Evolutionary conservation across 2,329 filamentous ascomycete genomes (phyloP), one percentile per base, ranked within the genome.

Genomic region (Byssochlamys sp.): DNA sequence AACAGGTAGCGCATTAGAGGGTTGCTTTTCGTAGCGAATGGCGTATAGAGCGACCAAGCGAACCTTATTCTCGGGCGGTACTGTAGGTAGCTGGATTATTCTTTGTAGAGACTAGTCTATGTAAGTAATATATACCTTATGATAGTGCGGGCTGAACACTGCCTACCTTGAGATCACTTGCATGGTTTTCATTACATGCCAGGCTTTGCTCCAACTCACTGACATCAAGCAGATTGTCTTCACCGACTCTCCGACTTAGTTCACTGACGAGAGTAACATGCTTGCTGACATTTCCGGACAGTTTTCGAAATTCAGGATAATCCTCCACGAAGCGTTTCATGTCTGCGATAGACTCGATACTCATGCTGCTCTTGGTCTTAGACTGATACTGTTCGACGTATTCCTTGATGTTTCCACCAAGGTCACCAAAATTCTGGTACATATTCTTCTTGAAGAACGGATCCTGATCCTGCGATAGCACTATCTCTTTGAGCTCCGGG

Each of bases 281-380:
- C 71, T 99, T 99, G 76, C 91, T 97, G 56, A 99, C 94, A 65
- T 99, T 99, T 39, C 94, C 91, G 1, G 94, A 96, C 1, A 99
- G 83, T 68, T 96, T 95, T 58, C 94, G 86, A 73, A 99, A 99
- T 71, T 99, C 94, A 1, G 94, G 94, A 69, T 97, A 99, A 68
- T 99, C 94, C 73, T 99, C 94, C 57, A 99, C 95, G 66, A 99
- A 99, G 50, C 91, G 89, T 73, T 99, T 99, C 95, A 99, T 99
- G 71, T 99, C 94, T 57, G 88, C 82, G 69, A 99, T 97, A 14
- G 92, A 96, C 69, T 99, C 94, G 60, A 99, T 91, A 69, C 96
- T 94, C 71, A 91, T 89, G 66, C 87, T 96, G 66, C 88, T 96
- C 69, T 97, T 92, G n/a, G 92, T 96, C 72, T 95, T 96, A 11